phyloP scores from a whole-genome alignment of 257 asterid species.

The Przewalskia tangutica region DNA sequence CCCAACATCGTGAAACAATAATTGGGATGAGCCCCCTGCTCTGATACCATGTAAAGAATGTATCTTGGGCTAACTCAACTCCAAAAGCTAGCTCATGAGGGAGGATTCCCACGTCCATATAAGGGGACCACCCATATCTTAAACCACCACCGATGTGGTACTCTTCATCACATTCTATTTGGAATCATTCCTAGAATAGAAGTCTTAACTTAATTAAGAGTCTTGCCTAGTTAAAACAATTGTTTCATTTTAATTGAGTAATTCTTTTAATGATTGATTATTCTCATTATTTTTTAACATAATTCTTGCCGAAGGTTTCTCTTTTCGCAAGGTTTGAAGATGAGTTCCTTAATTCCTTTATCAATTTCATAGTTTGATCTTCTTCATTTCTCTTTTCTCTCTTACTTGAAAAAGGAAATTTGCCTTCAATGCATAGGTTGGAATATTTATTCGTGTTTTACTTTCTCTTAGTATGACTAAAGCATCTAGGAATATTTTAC shows the following conservation, averaged over 20 bases:
- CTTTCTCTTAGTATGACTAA: neutral
- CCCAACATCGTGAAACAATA: too few species aligned
- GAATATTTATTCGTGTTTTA: neutral
- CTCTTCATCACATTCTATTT: neutral
- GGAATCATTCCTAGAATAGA: neutral
- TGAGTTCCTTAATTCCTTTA: neutral
- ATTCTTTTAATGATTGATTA: neutral
- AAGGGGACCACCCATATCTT: too few species aligned
- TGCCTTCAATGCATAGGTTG: neutral
- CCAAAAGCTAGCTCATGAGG: too few species aligned
- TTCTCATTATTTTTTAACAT: neutral
- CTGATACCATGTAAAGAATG: too few species aligned
- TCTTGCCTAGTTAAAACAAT: neutral
- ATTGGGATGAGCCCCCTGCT: too few species aligned
- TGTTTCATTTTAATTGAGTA: neutral
- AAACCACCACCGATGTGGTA: too few species aligned
- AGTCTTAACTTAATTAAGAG: neutral
- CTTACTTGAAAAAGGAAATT: neutral
- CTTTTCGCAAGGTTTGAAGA: neutral
- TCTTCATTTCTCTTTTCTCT: neutral
- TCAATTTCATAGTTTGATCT: neutral
- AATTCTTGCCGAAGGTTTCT: neutral
- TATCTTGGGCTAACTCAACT: too few species aligned
- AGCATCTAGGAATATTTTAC: neutral
- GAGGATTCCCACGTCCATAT: too few species aligned